Conservation (phyloP, 441 rosid genomes). For the Omphalea diandra region DNA sequence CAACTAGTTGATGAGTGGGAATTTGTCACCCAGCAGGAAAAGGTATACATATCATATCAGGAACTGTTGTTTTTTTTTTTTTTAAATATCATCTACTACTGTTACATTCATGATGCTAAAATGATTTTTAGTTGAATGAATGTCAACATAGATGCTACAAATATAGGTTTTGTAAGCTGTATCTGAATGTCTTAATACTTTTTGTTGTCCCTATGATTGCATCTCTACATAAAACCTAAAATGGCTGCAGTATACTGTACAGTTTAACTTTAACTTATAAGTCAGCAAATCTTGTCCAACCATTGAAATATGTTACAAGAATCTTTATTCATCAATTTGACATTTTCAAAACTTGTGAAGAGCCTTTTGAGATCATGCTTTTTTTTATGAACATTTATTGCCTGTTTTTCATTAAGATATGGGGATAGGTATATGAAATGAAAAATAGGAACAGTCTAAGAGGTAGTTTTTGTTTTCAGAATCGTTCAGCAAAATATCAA, state of each 20-base stretch:
- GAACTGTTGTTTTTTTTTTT: background rate
- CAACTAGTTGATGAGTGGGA: slow-evolving; percentile 96
- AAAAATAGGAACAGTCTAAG: too few species aligned
- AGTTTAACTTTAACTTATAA: background rate
- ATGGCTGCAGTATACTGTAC: background rate
- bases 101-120: background rate
- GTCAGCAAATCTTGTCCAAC: background rate
- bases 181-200: too few species aligned
- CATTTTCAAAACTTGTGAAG: background rate
- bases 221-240: background rate
- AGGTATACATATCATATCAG: slow-evolving; percentile 38
- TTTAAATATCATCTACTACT: background rate
- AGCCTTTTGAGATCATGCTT: background rate
- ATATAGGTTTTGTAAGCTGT: background rate
- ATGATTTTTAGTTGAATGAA: background rate
- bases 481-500: too few species aligned
- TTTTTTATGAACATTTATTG: too few species aligned
- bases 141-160: background rate
- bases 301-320: background rate
- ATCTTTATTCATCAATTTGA: background rate
- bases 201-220: background rate
- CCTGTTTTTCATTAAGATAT: too few species aligned
- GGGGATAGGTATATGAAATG: too few species aligned
- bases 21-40: slow-evolving; percentile 70
- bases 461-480: too few species aligned